Percentiles rank a stretch among this genome's conserved stretches.
Conservation (phyloP, 1,284 basidiomycete species). For the Schizophyllum commune region DNA sequence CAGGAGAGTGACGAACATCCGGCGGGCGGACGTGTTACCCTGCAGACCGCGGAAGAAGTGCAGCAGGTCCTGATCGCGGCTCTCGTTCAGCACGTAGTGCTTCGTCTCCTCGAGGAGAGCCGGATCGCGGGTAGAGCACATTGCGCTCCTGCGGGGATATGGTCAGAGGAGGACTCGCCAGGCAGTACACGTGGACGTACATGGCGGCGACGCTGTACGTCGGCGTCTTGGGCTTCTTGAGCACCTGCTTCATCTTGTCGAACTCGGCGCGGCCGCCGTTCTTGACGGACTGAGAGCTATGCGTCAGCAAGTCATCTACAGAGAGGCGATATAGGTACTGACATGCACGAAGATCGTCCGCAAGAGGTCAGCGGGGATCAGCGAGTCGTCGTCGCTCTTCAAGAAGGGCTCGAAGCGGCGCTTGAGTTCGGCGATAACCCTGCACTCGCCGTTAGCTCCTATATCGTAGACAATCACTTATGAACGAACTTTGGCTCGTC, state of each 20-base stretch:
- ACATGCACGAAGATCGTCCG: slow-evolving; percentile 42
- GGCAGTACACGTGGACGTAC: too few species aligned
- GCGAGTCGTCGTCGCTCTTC: slow-evolving; percentile 68
- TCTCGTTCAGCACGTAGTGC: slow-evolving; percentile 44
- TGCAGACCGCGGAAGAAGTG: slow-evolving; percentile 44
- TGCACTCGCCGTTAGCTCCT: slow-evolving; percentile 19
- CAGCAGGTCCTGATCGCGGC: slow-evolving; percentile 59
- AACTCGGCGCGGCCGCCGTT: slow-evolving; percentile 77
- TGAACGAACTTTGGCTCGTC: slow-evolving; percentile 60
- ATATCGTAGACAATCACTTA: too few species aligned
- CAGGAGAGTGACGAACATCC: slow-evolving; percentile 32
- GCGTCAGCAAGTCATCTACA: too few species aligned
- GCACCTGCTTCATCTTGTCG: slow-evolving; percentile 64
- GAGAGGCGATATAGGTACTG: slow-evolving; percentile 22
- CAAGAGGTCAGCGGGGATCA: slow-evolving; percentile 75
- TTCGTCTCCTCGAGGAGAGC: slow-evolving; percentile 52
- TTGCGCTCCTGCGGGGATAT: slow-evolving; percentile 23
- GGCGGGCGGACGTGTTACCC: slow-evolving; percentile 36
- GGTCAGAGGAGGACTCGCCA: too few species aligned
- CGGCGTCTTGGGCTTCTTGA: slow-evolving; percentile 70
- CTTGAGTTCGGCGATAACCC: slow-evolving; percentile 69
- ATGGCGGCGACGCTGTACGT: slow-evolving; percentile 63
- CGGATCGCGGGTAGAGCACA: slow-evolving; percentile 38
- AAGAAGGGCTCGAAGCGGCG: slow-evolving; percentile 70
- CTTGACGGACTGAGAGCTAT: slow-evolving; percentile 44